A percentile compares a stretch with the other conserved stretches of the same genome.
Conservation (phyloP, 257 asterid genomes). For the Voacanga thouarsii region DNA sequence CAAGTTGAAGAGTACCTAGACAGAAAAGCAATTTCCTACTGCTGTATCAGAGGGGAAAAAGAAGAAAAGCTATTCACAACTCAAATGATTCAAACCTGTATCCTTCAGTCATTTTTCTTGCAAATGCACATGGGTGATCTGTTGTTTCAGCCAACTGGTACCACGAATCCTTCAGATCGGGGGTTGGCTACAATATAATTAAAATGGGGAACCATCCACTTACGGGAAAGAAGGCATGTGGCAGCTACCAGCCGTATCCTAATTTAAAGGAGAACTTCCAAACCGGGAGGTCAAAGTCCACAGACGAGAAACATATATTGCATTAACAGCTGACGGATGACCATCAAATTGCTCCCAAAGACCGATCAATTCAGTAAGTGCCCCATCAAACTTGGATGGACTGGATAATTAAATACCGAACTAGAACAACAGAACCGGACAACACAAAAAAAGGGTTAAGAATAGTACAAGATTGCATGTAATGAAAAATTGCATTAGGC, state of each 20-base stretch:
- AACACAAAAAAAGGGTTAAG: background rate
- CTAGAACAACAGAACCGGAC: background rate
- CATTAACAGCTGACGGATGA: background rate
- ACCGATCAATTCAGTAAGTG: background rate
- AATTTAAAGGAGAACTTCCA: background rate
- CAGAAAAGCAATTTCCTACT: background rate
- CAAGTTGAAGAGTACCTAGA: background rate
- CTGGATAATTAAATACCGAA: background rate
- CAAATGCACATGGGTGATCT: conserved; percentile 1
- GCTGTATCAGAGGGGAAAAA: background rate
- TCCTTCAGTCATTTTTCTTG: background rate
- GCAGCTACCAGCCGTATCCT: background rate
- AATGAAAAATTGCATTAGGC: conserved; percentile 6
- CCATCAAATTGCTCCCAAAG: background rate
- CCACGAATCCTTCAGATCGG: background rate
- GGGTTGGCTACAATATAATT: background rate
- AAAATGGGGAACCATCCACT: background rate
- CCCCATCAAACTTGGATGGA: background rate
- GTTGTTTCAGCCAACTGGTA: background rate
- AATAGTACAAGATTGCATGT: background rate
- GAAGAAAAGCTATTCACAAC: background rate
- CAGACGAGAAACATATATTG: background rate
- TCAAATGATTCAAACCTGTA: background rate
- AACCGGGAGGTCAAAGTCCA: background rate
- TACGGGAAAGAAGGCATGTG: background rate